Evolutionary conservation across 257 asterid genomes (phyloP).

Genomic region (Jasminum sambac): DNA sequence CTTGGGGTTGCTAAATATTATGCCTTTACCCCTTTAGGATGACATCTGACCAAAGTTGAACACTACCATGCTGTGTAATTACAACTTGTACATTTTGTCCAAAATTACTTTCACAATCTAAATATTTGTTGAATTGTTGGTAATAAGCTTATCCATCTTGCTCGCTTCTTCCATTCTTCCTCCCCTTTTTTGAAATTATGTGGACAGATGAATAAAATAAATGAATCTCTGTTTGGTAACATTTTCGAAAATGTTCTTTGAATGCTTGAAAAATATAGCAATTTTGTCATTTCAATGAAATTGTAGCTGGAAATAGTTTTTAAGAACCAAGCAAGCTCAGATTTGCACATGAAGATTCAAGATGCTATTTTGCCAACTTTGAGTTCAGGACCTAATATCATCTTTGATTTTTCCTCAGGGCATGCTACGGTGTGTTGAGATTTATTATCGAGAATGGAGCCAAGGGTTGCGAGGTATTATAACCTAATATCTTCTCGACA

Average conservation of each 20-base stretch:
- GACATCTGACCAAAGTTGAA: not conserved
- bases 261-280: too few relatives aligned
- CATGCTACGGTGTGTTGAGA: slow-evolving; percentile 63
- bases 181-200: not conserved
- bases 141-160: not conserved
- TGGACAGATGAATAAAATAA: not conserved
- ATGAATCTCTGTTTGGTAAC: not conserved
- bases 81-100: not conserved
- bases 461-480: slow-evolving; percentile 60
- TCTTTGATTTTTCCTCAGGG: slow-evolving; percentile 33
- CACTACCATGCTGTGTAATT: not conserved
- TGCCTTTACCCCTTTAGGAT: not conserved
- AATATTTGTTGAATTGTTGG: not conserved
- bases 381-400: not conserved
- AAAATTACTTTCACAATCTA: not conserved
- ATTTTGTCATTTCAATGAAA: too few relatives aligned
- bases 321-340: not conserved
- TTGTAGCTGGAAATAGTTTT: too few relatives aligned
- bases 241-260: too few relatives aligned
- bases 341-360: not conserved
- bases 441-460: slow-evolving; percentile 67
- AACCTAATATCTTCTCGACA: not conserved
- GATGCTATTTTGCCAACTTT: not conserved
- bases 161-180: too few relatives aligned
- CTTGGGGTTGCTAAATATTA: slow-evolving; percentile 18